Evolutionary conservation across 2,329 filamentous ascomycete genomes (phyloP).

Genomic region (Pyrenophora tritici-repentis): DNA sequence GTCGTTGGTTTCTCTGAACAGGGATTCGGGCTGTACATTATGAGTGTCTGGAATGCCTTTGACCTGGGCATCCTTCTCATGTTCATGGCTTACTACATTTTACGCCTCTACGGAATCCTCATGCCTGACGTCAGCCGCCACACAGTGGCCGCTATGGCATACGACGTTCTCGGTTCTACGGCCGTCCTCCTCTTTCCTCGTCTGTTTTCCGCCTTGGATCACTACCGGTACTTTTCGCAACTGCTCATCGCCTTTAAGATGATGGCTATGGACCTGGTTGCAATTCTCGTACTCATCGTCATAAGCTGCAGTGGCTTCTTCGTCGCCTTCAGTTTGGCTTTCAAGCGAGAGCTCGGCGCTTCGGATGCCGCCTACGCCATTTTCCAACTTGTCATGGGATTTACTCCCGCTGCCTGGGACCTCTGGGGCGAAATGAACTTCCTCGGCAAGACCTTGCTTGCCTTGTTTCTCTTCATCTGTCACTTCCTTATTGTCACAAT

Average conservation of each 20-base stretch:
- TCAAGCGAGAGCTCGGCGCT: conserved; percentile 70
- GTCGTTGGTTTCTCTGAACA: conserved; percentile 96
- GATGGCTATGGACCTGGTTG: conserved; percentile 88
- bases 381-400: conserved; percentile 94
- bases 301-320: conserved; percentile 95
- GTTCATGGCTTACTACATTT: conserved; percentile 85
- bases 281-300: conserved; percentile 80
- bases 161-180: conserved; percentile 91
- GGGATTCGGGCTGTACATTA: conserved; percentile 93
- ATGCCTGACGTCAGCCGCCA: conserved; percentile 72
- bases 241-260: conserved; percentile 90
- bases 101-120: conserved; percentile 86
- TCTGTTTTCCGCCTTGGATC: conserved; percentile 89
- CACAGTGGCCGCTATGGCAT: conserved; percentile 80
- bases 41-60: conserved; percentile 98
- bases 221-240: conserved; percentile 95
- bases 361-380: conserved; percentile 83
- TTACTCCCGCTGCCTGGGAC: conserved; percentile 93
- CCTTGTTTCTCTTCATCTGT: conserved; percentile 87
- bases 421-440: conserved; percentile 81
- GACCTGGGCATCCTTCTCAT: conserved; percentile 87
- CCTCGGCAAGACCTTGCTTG: conserved; percentile 75
- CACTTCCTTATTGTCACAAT: conserved; percentile 96
- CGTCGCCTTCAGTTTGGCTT: conserved; percentile 87
- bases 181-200: conserved; percentile 88